These are phyloP conservation scores for Colletotrichum costaricense DNA, from an alignment of 2,329 filamentous ascomycete genomes.

Conservation along the genomic window DNA sequence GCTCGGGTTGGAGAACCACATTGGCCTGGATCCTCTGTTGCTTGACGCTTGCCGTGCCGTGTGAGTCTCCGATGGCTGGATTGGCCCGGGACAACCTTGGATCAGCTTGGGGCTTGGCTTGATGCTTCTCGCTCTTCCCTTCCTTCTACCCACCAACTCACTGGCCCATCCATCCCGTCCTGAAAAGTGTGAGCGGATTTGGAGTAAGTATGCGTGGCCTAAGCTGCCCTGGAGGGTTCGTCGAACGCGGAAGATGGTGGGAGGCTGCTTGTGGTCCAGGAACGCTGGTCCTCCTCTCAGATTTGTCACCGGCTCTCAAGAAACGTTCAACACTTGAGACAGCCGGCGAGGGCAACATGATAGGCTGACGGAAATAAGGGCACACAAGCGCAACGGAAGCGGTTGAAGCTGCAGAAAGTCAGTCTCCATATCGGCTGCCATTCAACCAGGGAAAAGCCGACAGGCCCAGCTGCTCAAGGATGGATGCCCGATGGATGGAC, in stretches of 20 bases:
- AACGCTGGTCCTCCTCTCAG: slow-evolving; percentile 6
- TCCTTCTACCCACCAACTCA: neutral
- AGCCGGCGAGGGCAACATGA: slow-evolving; percentile 1
- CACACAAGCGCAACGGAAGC: neutral
- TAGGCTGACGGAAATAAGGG: slow-evolving; percentile 1
- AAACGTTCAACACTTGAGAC: neutral
- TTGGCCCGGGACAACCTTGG: slow-evolving; percentile 5
- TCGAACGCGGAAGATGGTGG: slow-evolving; percentile 19
- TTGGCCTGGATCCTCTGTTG: neutral
- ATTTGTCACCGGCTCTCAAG: slow-evolving; percentile 19
- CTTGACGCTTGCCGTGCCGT: slow-evolving; percentile 17
- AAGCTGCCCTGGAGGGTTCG: slow-evolving; percentile 32
- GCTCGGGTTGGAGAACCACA: slow-evolving; percentile 18
- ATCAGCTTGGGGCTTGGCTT: neutral
- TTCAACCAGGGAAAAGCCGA: slow-evolving; percentile 3
- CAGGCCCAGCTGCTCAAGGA: neutral
- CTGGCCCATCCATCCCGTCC: neutral
- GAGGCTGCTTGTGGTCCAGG: slow-evolving; percentile 13
- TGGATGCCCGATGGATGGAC: slow-evolving; percentile 3
- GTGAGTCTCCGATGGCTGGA: slow-evolving; percentile 5
- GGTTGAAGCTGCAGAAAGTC: slow-evolving; percentile 24
- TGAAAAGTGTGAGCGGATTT: slow-evolving; percentile 16
- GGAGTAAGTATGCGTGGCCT: slow-evolving; percentile 8
- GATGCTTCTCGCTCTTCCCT: neutral
- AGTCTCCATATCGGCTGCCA: neutral